Evolutionary conservation across 305 asterid species (phyloP), one percentile per base, ranked within the genome.

Genomic region (Ilex paraguariensis): DNA sequence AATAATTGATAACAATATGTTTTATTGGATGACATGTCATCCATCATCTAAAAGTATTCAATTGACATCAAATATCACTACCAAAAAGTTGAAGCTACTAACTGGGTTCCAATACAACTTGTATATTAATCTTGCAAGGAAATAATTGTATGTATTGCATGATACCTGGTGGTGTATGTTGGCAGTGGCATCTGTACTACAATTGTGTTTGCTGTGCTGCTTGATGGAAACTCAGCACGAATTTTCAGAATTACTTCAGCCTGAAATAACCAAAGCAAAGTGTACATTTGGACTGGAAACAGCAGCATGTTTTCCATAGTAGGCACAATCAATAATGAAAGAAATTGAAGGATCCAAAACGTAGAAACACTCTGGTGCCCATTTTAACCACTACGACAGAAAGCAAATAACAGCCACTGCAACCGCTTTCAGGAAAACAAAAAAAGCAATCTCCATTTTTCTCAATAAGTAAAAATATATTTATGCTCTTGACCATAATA

Each of bases 231-330:
- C 81, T 93, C 96, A 10, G 97, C 95, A 52, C 95, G 95, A 63
- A 93, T 79, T 80, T 93, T 93, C 78, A 93, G 77, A 74, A 90
- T 84, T 64, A 93, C 96, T 75, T 90, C 99, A 57, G 99, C 99
- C 99, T 93, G 77, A 42, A 70, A 62, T 51, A 63, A 59, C 44
- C 72, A 69, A 65, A 65, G 61, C 51, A 68, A 60, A 66, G 54
- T 49, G 46, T 75, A 57, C 4, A 11, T 49, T 49, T 8, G 50
- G 50, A 49, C 5, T 48, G 5, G 13, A 11, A 49, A 52, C 17
- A 67, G 73, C 31, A 40, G 63, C 59, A 71, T 60, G 65, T 59
- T 62, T 36, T 5, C 9, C 42, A 36, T 36, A 36, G 9, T 36
- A 36, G 7, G 42, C 42, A 36, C 9, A 36, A 36, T 5, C 42